Base-by-base conservation (phyloP, 306 rosid genomes). In the Vachellia pachyceras region DNA sequence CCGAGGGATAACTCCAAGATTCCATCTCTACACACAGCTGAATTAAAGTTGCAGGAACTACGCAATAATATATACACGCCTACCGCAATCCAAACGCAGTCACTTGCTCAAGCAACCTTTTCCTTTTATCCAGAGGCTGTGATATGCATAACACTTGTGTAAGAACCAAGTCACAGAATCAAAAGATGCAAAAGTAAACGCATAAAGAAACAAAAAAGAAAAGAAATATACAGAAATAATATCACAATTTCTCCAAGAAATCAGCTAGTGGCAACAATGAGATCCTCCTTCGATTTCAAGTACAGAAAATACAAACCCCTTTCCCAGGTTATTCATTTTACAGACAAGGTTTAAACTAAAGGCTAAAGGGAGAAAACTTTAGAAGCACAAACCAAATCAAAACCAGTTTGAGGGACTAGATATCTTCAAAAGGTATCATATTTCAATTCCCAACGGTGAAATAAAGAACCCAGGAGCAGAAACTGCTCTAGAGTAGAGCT, bases 1-100 rank as follows among this genome's bases (percentile, higher is more conserved):
- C 97, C 73, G 88, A 78, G 74, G 82, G 77, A 35, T 81, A 84
- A 83, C 86, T 83, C 97, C 97, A 93, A 77, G 96, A 83, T 86
- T 91, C 96, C 97, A 93, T 93, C 47, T 76, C 39, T 39, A 68
- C 78, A 79, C 36, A 63, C 71, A 80, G 71, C 39, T 55, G 73
- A 90, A 78, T 58, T 50, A 37, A 72, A 69, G 86, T 22, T 49
- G 49, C 77, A 70, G 77, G 79, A 69, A 47, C 29, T 82, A 36
- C 41, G 40, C 72, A 81, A 57, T 79, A 37, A 41, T 80, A 65
- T 73, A 74, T 45, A 29, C 33, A 52, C 20, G 60, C 90, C 92
- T 84, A 78, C 77, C 79, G 84, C 44, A 85, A 79, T 41, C 57
- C 40, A 47, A 72, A 52, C 52, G 57, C 78, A 85, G 76, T 17